A percentile compares a stretch with the other conserved stretches of the same genome.
phyloP scores from a whole-genome alignment of 2,329 filamentous ascomycete genomes.

The Colletotrichum sublineola region DNA sequence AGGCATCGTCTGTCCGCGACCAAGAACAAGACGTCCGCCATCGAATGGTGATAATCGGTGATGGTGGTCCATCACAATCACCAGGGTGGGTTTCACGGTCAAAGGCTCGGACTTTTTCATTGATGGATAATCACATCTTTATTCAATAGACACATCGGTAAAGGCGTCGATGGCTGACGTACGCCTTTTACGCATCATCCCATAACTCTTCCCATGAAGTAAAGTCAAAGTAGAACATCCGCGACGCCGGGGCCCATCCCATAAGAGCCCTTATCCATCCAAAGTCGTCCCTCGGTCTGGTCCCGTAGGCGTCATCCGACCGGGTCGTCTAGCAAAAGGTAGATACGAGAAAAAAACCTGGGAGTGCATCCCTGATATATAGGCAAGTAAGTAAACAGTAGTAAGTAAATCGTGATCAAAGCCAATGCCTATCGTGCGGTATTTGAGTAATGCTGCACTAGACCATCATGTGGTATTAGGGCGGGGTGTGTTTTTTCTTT shows the following conservation, averaged over 20 bases:
- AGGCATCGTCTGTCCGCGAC: too few relatives aligned
- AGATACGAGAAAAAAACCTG: slow-evolving; percentile 41
- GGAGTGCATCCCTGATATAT: slow-evolving; percentile 41
- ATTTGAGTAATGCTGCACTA: too few relatives aligned
- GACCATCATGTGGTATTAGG: background rate
- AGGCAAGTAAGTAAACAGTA: slow-evolving; percentile 27
- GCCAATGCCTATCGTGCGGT: slow-evolving; percentile 27
- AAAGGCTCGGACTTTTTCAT: background rate
- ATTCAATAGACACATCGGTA: slow-evolving; percentile 35
- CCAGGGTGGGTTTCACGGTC: background rate
- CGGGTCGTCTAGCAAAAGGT: slow-evolving; percentile 41
- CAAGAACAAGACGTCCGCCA: too few relatives aligned
- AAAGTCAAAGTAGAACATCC: slow-evolving; percentile 35
- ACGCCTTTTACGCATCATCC: slow-evolving; percentile 36
- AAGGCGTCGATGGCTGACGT: slow-evolving; percentile 29
- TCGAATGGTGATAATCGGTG: background rate
- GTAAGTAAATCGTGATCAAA: slow-evolving; percentile 38
- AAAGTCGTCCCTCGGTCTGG: slow-evolving; percentile 41
- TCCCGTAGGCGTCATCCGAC: slow-evolving; percentile 37
- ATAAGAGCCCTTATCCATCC: slow-evolving; percentile 40
- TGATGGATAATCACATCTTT: slow-evolving; percentile 32
- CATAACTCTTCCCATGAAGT: slow-evolving; percentile 30
- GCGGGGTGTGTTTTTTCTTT: slow-evolving; percentile 4
- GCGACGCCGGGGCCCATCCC: slow-evolving; percentile 37
- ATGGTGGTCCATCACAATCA: background rate